A percentile compares a stretch with the other conserved stretches of the same genome.
phyloP scores from a whole-genome alignment of 345 rosid species.

The Dipteronia sinensis region DNA sequence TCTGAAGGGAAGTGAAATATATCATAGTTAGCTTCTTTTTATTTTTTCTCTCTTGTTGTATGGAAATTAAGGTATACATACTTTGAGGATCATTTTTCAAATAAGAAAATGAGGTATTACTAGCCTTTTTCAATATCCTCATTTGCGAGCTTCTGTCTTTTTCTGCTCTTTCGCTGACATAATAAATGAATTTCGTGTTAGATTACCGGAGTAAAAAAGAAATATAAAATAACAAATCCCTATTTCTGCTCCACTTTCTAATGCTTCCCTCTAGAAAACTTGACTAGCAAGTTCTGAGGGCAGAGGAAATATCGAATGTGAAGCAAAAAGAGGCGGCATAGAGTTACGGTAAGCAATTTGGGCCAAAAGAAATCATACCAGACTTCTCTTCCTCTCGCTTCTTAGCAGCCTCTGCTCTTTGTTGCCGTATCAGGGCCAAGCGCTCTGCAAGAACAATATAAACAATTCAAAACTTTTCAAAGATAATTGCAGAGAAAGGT shows the following conservation, averaged over 20 bases:
- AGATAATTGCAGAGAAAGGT: background rate
- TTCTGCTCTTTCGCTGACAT: constrained; percentile 50
- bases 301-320: constrained; percentile 2
- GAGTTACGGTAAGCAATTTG: background rate
- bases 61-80: constrained; percentile 10
- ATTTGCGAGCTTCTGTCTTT: constrained; percentile 53
- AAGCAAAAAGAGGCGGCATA: background rate
- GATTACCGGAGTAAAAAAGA: background rate
- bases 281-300: background rate
- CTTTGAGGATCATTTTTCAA: background rate
- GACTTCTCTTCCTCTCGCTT: constrained; percentile 71
- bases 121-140: constrained; percentile 15
- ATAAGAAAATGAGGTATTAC: constrained; percentile 3
- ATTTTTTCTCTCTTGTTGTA: constrained; percentile 4
- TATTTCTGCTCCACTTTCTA: constrained; percentile 9
- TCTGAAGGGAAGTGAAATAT: constrained; percentile 3
- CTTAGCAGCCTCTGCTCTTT: constrained; percentile 75
- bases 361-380: constrained; percentile 29
- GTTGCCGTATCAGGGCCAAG: constrained; percentile 78
- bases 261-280: background rate
- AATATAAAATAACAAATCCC: background rate
- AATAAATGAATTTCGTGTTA: constrained; percentile 20
- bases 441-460: constrained; percentile 54
- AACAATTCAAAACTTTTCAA: background rate
- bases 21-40: background rate